Conservation (phyloP, 768 basidiomycete species). For the Trametes villosa region DNA sequence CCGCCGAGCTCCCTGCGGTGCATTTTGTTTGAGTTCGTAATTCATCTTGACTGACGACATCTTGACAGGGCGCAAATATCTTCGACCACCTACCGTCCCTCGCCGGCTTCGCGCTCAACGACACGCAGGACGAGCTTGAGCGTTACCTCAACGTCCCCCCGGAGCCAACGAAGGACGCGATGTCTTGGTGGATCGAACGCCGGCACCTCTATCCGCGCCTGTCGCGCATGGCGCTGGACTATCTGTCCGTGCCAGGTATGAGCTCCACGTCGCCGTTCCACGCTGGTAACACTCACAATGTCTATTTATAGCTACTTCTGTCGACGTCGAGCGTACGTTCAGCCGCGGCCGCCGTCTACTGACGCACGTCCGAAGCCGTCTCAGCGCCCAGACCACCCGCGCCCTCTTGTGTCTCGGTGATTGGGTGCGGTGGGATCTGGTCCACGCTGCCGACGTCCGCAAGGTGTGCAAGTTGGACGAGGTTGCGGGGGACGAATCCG, state of each 20-base stretch:
- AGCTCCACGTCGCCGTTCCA: not conserved
- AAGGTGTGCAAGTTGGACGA: not conserved
- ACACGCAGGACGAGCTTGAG: slow-evolving; percentile 34
- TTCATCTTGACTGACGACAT: not conserved
- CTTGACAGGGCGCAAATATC: slow-evolving; percentile 28
- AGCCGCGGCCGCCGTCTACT: slow-evolving; percentile 34
- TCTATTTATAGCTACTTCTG: slow-evolving; percentile 34
- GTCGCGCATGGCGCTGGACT: slow-evolving; percentile 41
- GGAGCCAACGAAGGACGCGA: slow-evolving; percentile 30
- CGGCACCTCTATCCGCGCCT: slow-evolving; percentile 34
- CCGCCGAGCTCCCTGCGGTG: not conserved
- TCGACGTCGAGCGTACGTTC: slow-evolving; percentile 36
- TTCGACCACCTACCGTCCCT: slow-evolving; percentile 35
- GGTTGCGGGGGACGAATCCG: slow-evolving; percentile 8
- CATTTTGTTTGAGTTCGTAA: not conserved
- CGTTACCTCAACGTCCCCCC: slow-evolving; percentile 33
- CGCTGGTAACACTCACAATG: not conserved
- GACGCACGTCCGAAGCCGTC: slow-evolving; percentile 30
- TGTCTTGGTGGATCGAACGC: slow-evolving; percentile 38
- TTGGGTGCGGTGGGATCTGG: slow-evolving; percentile 34
- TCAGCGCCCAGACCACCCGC: slow-evolving; percentile 34
- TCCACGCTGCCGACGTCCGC: slow-evolving; percentile 31
- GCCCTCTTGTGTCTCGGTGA: slow-evolving; percentile 37
- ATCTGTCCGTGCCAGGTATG: slow-evolving; percentile 19
- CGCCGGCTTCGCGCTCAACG: not conserved